Evolutionary conservation across 805 yeast genomes (phyloP), one percentile per base, ranked within the genome.

Genomic region (Komagataella ulmi): DNA sequence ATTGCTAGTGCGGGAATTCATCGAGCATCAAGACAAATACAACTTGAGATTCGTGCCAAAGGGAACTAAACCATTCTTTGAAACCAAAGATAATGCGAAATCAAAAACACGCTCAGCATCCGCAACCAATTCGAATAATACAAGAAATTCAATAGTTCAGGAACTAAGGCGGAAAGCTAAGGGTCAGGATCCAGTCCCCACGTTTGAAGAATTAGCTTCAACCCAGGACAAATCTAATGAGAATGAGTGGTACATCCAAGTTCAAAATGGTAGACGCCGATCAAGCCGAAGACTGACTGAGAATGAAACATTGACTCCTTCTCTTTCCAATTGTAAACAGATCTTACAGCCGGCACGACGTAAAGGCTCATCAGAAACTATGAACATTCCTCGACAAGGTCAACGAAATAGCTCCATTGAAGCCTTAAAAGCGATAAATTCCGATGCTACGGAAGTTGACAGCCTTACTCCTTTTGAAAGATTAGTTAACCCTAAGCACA

Each of bases 1-100:
- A 5, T 54, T 53, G 3, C 56, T 71, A 56, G 18, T 73, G 5
- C 56, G 56, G 2, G 57, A 65, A 23, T 76, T 76, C 54, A 54
- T 71, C 8, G 12, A 53, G 51, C 12, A 69, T 73, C 49, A 50
- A 63, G 5, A 59, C 63, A 3, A 58, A 51, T 1, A 76, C 18
- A 44, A 44, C 10, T 4, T 18, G 46, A 44, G 46, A 10, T 44
- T 44, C 23, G 12, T 19, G 23, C 10, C 23, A 14, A 19, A 44
- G 46, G 23, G 46, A 30, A 7, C 40, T 10, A 30, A 8, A 30
- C n/a, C 40, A 10, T n/a, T 30, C 5, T 30, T 10, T 30, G 40
- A 30, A 8, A 3, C 6, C 6, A n/a, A 30, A 8, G 14, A 30
- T 30, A 14, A 30, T 30, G 40, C 10, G 40, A 30, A 8, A 30